Evolutionary conservation across 78 protist species (phyloP).

Genomic region (Anaeramoeba ignava): DNA sequence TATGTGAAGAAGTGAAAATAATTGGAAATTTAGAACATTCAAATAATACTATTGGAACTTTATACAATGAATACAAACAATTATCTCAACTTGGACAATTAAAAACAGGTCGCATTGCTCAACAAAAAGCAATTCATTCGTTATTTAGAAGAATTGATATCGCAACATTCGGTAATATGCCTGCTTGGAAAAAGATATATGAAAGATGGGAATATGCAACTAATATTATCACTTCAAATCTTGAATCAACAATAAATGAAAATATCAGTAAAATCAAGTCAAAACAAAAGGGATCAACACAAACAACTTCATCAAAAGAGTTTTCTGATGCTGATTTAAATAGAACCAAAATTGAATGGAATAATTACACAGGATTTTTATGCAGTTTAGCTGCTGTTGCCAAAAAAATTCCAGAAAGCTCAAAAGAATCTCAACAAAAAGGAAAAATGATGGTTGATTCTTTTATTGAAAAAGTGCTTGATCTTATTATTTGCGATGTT

Average conservation of each 20-base stretch:
- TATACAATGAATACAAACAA: neutral
- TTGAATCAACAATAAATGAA: too few species aligned
- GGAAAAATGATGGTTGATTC: neutral
- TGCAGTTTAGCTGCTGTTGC: neutral
- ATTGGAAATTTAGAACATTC: neutral
- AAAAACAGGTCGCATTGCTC: neutral
- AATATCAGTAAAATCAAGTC: too few species aligned
- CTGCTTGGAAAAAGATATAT: neutral
- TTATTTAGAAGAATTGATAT: neutral
- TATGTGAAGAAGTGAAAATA: neutral
- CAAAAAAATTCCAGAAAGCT: neutral
- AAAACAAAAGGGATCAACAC: neutral
- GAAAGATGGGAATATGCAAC: neutral
- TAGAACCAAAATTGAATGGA: neutral
- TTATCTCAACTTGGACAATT: neutral
- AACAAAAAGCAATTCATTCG: neutral
- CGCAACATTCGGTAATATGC: neutral
- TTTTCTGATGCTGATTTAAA: neutral
- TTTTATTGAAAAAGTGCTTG: neutral
- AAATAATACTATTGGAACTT: neutral
- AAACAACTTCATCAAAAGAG: neutral
- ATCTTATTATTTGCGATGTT: neutral
- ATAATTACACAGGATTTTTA: neutral
- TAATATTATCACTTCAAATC: too few species aligned
- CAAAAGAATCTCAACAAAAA: neutral